Percentiles rank a stretch among this genome's conserved stretches.
Evolutionary conservation across 495 filamentous ascomycete species (phyloP).

Genomic region (Trichoderma gamsii): DNA sequence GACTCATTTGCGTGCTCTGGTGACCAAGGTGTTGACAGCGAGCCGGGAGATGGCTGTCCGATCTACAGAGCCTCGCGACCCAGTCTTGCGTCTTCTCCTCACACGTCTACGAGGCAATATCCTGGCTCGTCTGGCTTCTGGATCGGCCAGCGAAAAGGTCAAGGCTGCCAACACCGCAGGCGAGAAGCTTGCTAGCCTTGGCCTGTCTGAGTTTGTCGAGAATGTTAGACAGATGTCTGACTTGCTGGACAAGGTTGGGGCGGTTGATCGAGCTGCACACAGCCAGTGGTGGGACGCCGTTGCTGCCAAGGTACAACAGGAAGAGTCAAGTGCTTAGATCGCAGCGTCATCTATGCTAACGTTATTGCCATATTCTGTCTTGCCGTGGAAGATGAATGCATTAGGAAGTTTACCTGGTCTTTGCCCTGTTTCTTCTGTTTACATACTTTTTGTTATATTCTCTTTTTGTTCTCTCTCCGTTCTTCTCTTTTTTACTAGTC

Average conservation of each 20-base stretch:
- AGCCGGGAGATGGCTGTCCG: slow-evolving; percentile 31
- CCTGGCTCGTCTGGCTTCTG: slow-evolving; percentile 65
- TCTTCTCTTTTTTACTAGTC: background rate
- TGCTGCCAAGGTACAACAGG: slow-evolving; percentile 37
- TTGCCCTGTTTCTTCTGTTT: no score
- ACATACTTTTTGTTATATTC: background rate
- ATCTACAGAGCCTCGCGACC: slow-evolving; percentile 57
- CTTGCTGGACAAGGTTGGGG: slow-evolving; percentile 63
- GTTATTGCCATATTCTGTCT: no score
- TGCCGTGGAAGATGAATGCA: background rate
- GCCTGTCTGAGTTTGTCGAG: slow-evolving; percentile 83
- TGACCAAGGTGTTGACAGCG: slow-evolving; percentile 43
- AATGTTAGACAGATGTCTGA: slow-evolving; percentile 79
- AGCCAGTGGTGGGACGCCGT: slow-evolving; percentile 74
- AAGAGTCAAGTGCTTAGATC: slow-evolving; percentile 18
- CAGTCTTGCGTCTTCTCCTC: slow-evolving; percentile 74
- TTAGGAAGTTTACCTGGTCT: no score
- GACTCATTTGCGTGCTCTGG: slow-evolving; percentile 47
- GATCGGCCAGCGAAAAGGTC: slow-evolving; percentile 73
- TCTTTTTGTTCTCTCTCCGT: background rate
- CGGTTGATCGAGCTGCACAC: slow-evolving; percentile 76
- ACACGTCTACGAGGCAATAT: slow-evolving; percentile 70
- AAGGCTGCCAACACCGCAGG: slow-evolving; percentile 73
- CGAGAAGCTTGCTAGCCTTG: slow-evolving; percentile 72
- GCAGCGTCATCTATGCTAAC: no score